A percentile compares a stretch with the other conserved stretches of the same genome.
Conservation (phyloP, 2,329 filamentous ascomycete genomes). For the Xylaria sp. region DNA sequence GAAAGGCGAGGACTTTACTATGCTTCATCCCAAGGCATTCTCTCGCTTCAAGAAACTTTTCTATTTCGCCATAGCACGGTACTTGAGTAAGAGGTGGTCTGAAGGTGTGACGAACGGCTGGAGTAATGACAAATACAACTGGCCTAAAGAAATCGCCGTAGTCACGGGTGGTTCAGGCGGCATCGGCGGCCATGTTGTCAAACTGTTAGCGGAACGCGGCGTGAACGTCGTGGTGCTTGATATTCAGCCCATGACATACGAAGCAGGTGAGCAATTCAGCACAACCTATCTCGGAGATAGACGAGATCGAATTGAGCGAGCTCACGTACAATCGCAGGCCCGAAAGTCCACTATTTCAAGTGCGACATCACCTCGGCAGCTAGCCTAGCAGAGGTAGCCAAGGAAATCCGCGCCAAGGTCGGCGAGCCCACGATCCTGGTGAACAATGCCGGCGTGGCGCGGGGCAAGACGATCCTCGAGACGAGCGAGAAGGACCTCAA, state of each 20-base stretch:
- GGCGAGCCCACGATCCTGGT: slow-evolving; percentile 53
- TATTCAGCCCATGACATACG: slow-evolving; percentile 61
- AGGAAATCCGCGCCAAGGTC: slow-evolving; percentile 54
- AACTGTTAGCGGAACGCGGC: slow-evolving; percentile 70
- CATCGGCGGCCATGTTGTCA: slow-evolving; percentile 75
- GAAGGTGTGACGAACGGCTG: slow-evolving; percentile 62
- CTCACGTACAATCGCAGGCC: slow-evolving; percentile 53
- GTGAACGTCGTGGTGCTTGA: slow-evolving; percentile 79
- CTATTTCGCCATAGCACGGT: slow-evolving; percentile 62
- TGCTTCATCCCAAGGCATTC: slow-evolving; percentile 63
- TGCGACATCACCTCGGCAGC: slow-evolving; percentile 74
- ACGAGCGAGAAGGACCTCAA: slow-evolving; percentile 57
- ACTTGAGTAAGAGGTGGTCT: slow-evolving; percentile 64
- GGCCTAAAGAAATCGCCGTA: slow-evolving; percentile 76
- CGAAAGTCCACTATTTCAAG: slow-evolving; percentile 73
- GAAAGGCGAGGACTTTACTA: slow-evolving; percentile 65
- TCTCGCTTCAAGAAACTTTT: slow-evolving; percentile 65
- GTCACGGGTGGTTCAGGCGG: slow-evolving; percentile 80
- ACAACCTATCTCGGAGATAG: background rate
- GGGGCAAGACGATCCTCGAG: slow-evolving; percentile 59
- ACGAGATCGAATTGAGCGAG: background rate
- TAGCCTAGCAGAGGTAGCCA: slow-evolving; percentile 57
- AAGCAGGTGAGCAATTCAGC: slow-evolving; percentile 41
- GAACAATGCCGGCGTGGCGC: slow-evolving; percentile 56
- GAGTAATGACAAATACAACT: slow-evolving; percentile 67